Base-by-base conservation (phyloP, 495 filamentous ascomycete species). In the Cercophora newfieldiana region DNA sequence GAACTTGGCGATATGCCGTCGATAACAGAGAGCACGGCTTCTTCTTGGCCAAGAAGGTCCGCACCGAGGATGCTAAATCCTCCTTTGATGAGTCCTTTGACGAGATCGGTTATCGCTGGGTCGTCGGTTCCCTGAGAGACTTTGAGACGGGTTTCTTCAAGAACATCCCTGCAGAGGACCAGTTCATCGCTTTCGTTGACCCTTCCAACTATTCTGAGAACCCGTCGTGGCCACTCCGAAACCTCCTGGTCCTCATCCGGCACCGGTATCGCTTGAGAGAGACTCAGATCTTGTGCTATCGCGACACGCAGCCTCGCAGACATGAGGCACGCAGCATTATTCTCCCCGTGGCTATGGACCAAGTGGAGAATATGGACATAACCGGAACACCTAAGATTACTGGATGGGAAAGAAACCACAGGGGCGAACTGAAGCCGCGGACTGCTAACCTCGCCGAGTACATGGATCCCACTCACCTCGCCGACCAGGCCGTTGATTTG, bases 401-500 rank as follows among this genome's bases (percentile, higher is more conserved):
- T 6, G 95, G 95, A 33, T 99, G 95, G 95, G 95, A 99, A 76
- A 89, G 94, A 31, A 92, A 93, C 66, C 83, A 81, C 12, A 80
- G 81, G 26, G 89, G 89, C 22, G 96, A 95, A 71, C 74, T 97
- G 50, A 83, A 83, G n/a, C 86, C 89, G 25, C 87, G 89, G 64
- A 81, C 87, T 10, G 91, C 92, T 21, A 90, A 94, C 72, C 82
- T 99, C 1, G 88, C 89, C 19, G 92, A 93, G 69, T 93, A 96
- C 60, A 93, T 98, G 89, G 92, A 99, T 74, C 95, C 95, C 5
- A 80, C 68, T 61, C 87, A 87, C 67, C 82, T 98, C 25, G 95
- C 95, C 24, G 93, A 97, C 68, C 93, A 97, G 75, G 91, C 94
- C n/a, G 95, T 97, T 10, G 95, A 99, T 72, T 86, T 99, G 56